phyloP scores from a whole-genome alignment of 306 rosid genomes.

The Inga leiocalycina region DNA sequence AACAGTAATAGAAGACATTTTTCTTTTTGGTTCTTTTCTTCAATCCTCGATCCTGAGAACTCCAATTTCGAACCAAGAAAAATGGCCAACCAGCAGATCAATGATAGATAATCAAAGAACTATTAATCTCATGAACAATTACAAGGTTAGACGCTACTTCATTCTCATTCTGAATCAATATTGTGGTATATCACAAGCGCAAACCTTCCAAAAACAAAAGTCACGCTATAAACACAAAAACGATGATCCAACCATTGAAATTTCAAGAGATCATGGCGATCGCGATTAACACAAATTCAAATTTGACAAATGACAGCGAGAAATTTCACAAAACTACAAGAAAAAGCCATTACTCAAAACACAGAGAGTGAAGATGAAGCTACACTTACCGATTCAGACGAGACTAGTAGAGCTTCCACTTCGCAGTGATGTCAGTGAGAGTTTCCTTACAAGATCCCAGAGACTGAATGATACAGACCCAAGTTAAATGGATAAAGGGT shows the following conservation, averaged over 20 bases:
- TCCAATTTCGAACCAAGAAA: background rate
- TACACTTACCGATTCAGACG: slow-evolving; percentile 22
- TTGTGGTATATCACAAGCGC: background rate
- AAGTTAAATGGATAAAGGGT: slow-evolving; percentile 6
- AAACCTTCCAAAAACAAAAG: background rate
- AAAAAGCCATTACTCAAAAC: background rate
- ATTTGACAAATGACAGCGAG: background rate
- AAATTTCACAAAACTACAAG: slow-evolving; percentile 6
- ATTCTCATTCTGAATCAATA: background rate
- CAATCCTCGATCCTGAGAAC: background rate
- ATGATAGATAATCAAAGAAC: background rate
- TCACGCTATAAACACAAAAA: background rate
- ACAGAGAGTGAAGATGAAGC: background rate
- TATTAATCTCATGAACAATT: background rate
- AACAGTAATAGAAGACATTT: background rate
- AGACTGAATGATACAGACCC: background rate
- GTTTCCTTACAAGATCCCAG: background rate
- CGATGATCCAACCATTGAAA: background rate
- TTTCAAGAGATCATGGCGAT: background rate
- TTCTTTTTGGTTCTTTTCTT: background rate
- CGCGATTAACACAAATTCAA: background rate
- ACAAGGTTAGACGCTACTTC: background rate
- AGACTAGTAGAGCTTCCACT: background rate
- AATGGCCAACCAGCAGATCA: background rate
- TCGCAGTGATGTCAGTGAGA: background rate